Conservation (phyloP, 192 early-diverging fungal genomes). For the Umbelopsis sp. region DNA sequence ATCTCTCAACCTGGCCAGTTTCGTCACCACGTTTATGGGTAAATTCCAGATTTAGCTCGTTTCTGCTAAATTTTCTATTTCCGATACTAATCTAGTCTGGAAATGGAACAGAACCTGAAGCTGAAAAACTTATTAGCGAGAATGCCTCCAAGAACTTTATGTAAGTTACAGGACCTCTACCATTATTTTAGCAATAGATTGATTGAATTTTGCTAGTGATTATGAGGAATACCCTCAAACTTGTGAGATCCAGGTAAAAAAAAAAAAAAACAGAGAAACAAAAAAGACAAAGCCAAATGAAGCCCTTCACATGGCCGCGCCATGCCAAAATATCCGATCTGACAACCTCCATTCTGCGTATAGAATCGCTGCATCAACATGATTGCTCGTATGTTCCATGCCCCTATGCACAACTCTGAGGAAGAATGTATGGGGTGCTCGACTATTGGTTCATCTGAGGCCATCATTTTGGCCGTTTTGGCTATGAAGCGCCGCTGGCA, state of each 20-base stretch:
- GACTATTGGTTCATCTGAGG: constrained; percentile 81
- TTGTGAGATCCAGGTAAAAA: constrained; percentile 41
- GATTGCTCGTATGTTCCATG: constrained; percentile 43
- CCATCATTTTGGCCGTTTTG: constrained; percentile 73
- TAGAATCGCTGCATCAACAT: constrained; percentile 48
- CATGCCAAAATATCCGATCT: neutral
- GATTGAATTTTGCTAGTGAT: constrained; percentile 23
- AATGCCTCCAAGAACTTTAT: constrained; percentile 77
- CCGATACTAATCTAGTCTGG: constrained; percentile 38
- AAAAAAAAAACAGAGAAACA: too few relatives aligned
- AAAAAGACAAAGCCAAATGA: too few relatives aligned
- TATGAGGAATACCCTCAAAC: constrained; percentile 50
- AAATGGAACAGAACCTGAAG: constrained; percentile 72
- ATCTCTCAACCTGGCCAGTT: constrained; percentile 73
- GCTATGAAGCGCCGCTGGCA: constrained; percentile 84
- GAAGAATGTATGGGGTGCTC: constrained; percentile 64
- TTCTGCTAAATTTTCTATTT: neutral
- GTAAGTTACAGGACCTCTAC: neutral
- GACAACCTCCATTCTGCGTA: neutral
- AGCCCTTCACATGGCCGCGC: neutral
- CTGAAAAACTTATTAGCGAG: constrained; percentile 75
- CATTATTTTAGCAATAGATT: neutral
- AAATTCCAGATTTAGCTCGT: neutral
- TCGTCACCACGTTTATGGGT: constrained; percentile 60
- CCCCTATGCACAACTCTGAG: constrained; percentile 32